Evolutionary conservation across 2,329 filamentous ascomycete genomes (phyloP).

Genomic region (Xylariaceae sp.): DNA sequence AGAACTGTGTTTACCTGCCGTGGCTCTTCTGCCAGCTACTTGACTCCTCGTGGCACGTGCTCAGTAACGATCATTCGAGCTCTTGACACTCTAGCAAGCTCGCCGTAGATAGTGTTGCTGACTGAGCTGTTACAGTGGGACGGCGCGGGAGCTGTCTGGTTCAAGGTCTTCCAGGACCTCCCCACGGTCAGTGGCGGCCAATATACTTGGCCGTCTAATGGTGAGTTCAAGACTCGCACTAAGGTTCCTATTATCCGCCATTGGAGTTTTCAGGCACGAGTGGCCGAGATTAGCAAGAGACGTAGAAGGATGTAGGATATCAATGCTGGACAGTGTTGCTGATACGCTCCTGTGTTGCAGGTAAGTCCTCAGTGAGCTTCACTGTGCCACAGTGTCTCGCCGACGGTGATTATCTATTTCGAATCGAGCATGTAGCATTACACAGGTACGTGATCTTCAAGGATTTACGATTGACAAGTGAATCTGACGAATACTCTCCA

Average conservation of each 20-base stretch:
- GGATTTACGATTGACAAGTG: not conserved
- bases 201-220: conserved; percentile 38
- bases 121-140: conserved; percentile 25
- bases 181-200: conserved; percentile 31
- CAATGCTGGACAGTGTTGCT: not conserved
- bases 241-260: not conserved
- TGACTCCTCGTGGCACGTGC: too few relatives aligned
- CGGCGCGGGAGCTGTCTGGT: conserved; percentile 40
- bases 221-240: conserved; percentile 18
- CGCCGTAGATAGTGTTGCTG: too few relatives aligned
- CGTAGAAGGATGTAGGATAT: not conserved
- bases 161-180: conserved; percentile 43
- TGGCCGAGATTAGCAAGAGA: not conserved
- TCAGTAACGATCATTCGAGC: too few relatives aligned
- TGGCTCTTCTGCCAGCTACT: too few relatives aligned
- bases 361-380: conserved; percentile 28
- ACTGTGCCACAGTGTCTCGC: conserved; percentile 34
- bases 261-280: not conserved
- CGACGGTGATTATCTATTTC: conserved; percentile 38
- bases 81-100: too few relatives aligned
- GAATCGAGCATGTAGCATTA: conserved; percentile 37
- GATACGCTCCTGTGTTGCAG: conserved; percentile 13
- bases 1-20: too few relatives aligned
- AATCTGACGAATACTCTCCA: not conserved
- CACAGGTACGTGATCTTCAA: conserved; percentile 21